Evolutionary conservation across 139 green algal genomes (phyloP), one percentile per base, ranked within the genome.

Genomic region (Klebsormidium nitens): DNA sequence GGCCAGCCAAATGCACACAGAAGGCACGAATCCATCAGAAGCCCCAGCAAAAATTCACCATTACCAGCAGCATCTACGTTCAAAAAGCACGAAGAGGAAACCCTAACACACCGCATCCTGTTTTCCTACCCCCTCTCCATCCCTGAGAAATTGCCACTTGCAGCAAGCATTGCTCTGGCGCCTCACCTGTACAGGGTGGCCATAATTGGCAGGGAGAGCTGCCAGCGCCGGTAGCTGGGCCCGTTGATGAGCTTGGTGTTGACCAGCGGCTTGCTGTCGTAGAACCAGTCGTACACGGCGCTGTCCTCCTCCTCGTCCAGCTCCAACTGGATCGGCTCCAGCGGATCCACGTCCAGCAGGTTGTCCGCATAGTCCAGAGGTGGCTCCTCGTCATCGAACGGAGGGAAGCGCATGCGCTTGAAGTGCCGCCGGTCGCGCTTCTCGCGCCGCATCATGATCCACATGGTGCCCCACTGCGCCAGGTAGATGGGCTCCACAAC

Each of bases 401-500:
- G 94, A 52, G 95, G 95, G 83, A 99, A 98, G 49, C 95, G 88
- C 93, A 99, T 98, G 73, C 95, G 90, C 89, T 99, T 99, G 83
- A 99, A 98, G 86, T 99, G 95, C 50, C 94, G 79, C 26, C 95
- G 83, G 81, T 99, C 95, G 5, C 95, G 82, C 88, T 99, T 99
- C 87, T 99, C 95, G 0, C 95, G 83, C 42, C 95, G 81, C 94
- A 98, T 98, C 93, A 98, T 98, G 86, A 99, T 97, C 84, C 95
- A 99, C 93, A 98, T 98, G 57, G 84, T 95, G 71, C 91, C 94
- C 95, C 95, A 99, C 82, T 98, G 91, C 59, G 94, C 93, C 28
- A 95, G 79, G 88, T 95, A 99, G 0, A 97, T 83, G 0, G 95
- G 95, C 84, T 97, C 91, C 65, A 99, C 97, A 36, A 98, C 94